Evolutionary conservation across 2,329 filamentous ascomycete species (phyloP), one percentile per base, ranked within the genome.

Genomic region (Zelopaecilomyces penicillatus): DNA sequence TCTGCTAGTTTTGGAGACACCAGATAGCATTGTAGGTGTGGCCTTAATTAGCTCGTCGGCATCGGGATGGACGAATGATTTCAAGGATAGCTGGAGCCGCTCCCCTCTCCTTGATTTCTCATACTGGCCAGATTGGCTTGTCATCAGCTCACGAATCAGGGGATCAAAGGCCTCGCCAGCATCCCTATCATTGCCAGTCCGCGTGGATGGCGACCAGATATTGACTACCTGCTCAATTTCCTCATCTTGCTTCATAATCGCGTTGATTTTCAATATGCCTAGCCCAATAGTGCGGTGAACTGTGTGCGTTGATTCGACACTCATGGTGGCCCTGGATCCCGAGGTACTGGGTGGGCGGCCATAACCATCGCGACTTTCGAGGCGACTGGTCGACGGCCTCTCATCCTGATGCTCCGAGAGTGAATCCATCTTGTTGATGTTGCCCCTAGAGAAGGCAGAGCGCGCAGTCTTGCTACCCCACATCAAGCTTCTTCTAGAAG

Each of bases 1-100:
- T 61, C 93, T 93, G 56, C 75, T 84, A 1, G 90, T 95, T 62
- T 85, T 85, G 46, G 75, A 75, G 48, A 97, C 78, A 42, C 85
- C 83, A 41, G 94, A 84, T 10, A 98, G 78, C 10, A 94, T 68
- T 0, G 91, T 97, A 0, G 93, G 93, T 3, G 88, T 95, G 39
- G 84, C 81, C 57, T 85, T 87, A 58, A 97, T 85, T 35, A 98
- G 75, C 0, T 69, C 71, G 52, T 95, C 88, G 1, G 88, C 81
- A 55, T 97, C 88, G 1, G 79, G 72, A 54, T 85, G 77, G 32
- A 80, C 76, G 61, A 96, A 96, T 2, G 85, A 76, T 54, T 83
- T 85, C 10, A 96, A 68, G 48, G 87, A 84, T 1, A 96, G 70
- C 52, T 91, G 85, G 5, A 97, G 67, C 29, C 86, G 79, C 57